phyloP scores from a whole-genome alignment of 139 green algal genomes.

The Chlamydomonas sphaeroides region DNA sequence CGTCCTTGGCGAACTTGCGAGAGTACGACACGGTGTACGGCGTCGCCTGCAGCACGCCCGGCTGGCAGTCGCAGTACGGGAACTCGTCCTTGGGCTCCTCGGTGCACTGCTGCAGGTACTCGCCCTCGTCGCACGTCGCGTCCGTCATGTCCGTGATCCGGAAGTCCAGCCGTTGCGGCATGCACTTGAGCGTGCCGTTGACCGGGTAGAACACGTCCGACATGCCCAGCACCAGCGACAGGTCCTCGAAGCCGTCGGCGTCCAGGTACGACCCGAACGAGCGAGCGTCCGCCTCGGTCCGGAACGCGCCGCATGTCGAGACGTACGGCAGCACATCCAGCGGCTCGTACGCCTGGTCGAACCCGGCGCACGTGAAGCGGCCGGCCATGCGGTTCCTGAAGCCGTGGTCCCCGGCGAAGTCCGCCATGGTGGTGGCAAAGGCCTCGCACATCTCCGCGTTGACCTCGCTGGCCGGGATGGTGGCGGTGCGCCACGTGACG shows the following conservation, averaged over 20 bases:
- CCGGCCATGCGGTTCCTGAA: neutral
- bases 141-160: neutral
- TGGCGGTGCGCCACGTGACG: neutral
- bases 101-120: neutral
- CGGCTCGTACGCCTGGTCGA: too few relatives aligned
- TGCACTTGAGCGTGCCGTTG: neutral
- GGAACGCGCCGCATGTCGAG: neutral
- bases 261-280: neutral
- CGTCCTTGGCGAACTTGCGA: neutral
- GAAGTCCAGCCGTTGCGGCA: neutral
- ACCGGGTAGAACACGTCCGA: neutral
- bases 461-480: neutral
- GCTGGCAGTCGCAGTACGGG: slow-evolving; percentile 25
- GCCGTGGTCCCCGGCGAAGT: neutral
- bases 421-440: neutral
- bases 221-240: neutral
- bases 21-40: slow-evolving; percentile 18
- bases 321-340: too few relatives aligned
- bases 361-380: neutral
- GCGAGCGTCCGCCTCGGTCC: neutral
- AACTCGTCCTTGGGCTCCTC: neutral
- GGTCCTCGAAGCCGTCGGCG: neutral
- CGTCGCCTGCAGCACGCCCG: neutral
- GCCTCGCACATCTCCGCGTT: neutral
- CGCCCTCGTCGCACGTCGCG: neutral